These are phyloP conservation scores for Lepiota venenata DNA, from an alignment of 768 basidiomycete genomes.

Conservation along the genomic window DNA sequence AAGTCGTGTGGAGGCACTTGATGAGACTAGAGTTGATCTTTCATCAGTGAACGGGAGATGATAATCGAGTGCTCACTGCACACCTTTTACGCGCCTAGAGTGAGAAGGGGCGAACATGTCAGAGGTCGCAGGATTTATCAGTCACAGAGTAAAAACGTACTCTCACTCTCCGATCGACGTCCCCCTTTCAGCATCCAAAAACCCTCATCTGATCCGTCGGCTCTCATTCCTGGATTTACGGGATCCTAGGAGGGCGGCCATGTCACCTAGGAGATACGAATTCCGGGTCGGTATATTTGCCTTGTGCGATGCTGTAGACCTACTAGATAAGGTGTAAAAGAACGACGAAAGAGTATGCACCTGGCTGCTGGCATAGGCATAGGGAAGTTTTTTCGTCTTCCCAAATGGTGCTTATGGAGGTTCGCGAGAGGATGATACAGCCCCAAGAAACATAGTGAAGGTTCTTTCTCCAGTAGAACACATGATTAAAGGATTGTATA, in stretches of 20 bases:
- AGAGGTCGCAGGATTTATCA: background rate
- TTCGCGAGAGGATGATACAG: conserved; percentile 60
- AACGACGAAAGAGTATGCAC: conserved; percentile 36
- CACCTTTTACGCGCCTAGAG: conserved; percentile 42
- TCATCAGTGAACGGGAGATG: background rate
- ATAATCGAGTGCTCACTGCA: conserved; percentile 31
- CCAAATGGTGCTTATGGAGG: conserved; percentile 53
- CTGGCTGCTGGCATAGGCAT: conserved; percentile 66
- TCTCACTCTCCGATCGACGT: conserved; percentile 67
- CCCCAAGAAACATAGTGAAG: no score
- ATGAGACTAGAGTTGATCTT: conserved; percentile 50
- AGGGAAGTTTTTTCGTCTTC: conserved; percentile 61
- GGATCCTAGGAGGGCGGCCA: conserved; percentile 60
- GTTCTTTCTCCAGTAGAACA: conserved; percentile 60
- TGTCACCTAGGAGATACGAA: conserved; percentile 56
- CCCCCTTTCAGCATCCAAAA: conserved; percentile 70
- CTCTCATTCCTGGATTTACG: conserved; percentile 59
- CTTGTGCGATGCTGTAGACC: conserved; percentile 53
- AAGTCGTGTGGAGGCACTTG: conserved; percentile 43
- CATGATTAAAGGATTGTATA: conserved; percentile 60
- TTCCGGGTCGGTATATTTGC: conserved; percentile 58
- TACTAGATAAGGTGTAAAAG: background rate
- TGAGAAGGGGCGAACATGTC: no score
- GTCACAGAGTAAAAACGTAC: conserved; percentile 38
- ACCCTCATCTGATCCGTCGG: conserved; percentile 58